Evolutionary conservation across 2,329 filamentous ascomycete genomes (phyloP), one percentile per base, ranked within the genome.

Genomic region (Fusarium sp.): DNA sequence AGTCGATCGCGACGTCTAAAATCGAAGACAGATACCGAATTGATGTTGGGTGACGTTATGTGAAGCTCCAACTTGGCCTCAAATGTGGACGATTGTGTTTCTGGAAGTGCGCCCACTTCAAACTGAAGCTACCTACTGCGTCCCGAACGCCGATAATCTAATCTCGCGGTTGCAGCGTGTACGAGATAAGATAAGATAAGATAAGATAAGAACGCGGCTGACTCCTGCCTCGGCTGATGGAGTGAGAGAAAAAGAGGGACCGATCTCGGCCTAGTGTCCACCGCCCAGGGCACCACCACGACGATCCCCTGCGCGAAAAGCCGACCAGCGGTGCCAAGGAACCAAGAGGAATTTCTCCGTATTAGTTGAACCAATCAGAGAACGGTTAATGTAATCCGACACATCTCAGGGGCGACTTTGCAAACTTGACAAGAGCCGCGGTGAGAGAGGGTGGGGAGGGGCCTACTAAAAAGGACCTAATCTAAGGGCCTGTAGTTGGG

Each of bases 341-440:
- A 61, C 30, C 45, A 45, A 46, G 57, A 54, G 24, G 53, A 71
- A 72, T 69, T 70, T 70, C 61, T 73, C 67, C 62, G 61, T 66
- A 23, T 44, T 23, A 39, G 46, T 39, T 62, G 51, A 46, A 21
- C 74, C 74, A 74, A 75, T 75, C 21, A 62, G 10, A 24, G 36
- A 2, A 2, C 5, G 20, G 59, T 12, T 48, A 74, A 75, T 75
- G 73, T 75, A 75, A 75, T 75, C 72, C 58, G 51, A 65, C 45
- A 47, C 55, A 60, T 61, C 46, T 74, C 70, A 74, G 72, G 65
- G 70, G 71, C 62, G 69, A 60, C 52, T 21, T 59, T 47, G 56
- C 54, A 63, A 56, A 56, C 40, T 67, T 65, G 62, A 72, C 71
- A 73, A 36, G 71, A 73, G 70, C 70, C 70, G 70, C 70, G 63